These are phyloP conservation scores for Cantharellus anzutake DNA, from an alignment of 768 basidiomycete species.

Conservation along the genomic window DNA sequence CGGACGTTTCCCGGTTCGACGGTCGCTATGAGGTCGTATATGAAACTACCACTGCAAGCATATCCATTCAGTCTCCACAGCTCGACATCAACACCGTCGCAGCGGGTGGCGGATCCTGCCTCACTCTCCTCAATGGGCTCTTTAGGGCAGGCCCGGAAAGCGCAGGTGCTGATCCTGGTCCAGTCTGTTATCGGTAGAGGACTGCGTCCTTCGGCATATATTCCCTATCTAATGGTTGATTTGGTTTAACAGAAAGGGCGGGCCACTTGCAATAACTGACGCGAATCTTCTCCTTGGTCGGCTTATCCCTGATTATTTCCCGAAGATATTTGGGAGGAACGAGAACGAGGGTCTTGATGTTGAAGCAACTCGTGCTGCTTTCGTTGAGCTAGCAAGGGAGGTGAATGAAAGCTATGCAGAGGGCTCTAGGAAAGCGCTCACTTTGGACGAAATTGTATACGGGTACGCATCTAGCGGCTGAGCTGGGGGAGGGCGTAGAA, in stretches of 20 bases:
- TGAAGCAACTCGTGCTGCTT: conserved; percentile 45
- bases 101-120: conserved; percentile 81
- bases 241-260: conserved; percentile 46
- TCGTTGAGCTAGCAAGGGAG: conserved; percentile 45
- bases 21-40: conserved; percentile 86
- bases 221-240: not conserved
- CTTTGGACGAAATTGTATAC: conserved; percentile 71
- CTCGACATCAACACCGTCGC: conserved; percentile 94
- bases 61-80: conserved; percentile 81
- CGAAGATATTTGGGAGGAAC: conserved; percentile 81
- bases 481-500: not conserved
- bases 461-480: conserved; percentile 29
- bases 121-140: conserved; percentile 77
- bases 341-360: conserved; percentile 73
- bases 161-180: conserved; percentile 86
- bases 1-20: conserved; percentile 85
- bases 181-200: conserved; percentile 66
- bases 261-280: conserved; percentile 81
- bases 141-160: conserved; percentile 86
- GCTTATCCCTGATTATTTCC: conserved; percentile 78
- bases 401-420: conserved; percentile 33
- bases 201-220: not conserved
- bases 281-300: conserved; percentile 83
- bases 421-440: conserved; percentile 28
- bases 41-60: conserved; percentile 88